Evolutionary conservation across 1,284 basidiomycete genomes (phyloP).

Genomic region (Thecaphora thlaspeos): DNA sequence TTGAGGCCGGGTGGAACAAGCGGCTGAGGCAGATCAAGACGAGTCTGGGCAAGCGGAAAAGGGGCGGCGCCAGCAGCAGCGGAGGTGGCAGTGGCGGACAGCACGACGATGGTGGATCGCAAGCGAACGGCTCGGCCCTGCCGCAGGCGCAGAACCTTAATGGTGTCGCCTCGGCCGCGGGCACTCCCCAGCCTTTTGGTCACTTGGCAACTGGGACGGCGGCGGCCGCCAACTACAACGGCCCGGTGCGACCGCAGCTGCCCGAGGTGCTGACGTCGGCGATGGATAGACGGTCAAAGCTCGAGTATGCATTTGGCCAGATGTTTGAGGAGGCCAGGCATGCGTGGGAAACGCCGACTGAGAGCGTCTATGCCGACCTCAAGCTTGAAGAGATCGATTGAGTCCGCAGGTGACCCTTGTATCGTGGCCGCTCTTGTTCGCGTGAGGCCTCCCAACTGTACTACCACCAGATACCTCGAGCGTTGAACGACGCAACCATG

Average conservation of each 20-base stretch:
- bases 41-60: conserved; percentile 51
- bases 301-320: conserved; percentile 46
- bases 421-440: too few relatives aligned
- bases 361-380: conserved; percentile 40
- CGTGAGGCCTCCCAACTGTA: too few relatives aligned
- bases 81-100: not conserved
- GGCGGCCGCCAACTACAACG: conserved; percentile 22
- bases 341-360: conserved; percentile 38
- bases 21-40: conserved; percentile 51
- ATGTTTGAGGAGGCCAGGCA: conserved; percentile 46
- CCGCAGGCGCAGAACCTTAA: conserved; percentile 14
- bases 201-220: conserved; percentile 16
- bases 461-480: too few relatives aligned
- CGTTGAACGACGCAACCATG: too few relatives aligned
- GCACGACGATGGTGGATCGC: conserved; percentile 11
- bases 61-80: conserved; percentile 18
- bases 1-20: conserved; percentile 53
- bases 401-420: too few relatives aligned
- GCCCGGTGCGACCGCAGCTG: conserved; percentile 44
- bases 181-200: too few relatives aligned
- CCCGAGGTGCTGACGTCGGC: conserved; percentile 44
- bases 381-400: conserved; percentile 25
- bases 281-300: conserved; percentile 41
- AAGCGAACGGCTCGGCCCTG: conserved; percentile 2
- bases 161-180: conserved; percentile 20